Percentiles rank a stretch among this genome's conserved stretches.
phyloP scores from a whole-genome alignment of 2,329 filamentous ascomycete species.

The Diaporthe sp. region DNA sequence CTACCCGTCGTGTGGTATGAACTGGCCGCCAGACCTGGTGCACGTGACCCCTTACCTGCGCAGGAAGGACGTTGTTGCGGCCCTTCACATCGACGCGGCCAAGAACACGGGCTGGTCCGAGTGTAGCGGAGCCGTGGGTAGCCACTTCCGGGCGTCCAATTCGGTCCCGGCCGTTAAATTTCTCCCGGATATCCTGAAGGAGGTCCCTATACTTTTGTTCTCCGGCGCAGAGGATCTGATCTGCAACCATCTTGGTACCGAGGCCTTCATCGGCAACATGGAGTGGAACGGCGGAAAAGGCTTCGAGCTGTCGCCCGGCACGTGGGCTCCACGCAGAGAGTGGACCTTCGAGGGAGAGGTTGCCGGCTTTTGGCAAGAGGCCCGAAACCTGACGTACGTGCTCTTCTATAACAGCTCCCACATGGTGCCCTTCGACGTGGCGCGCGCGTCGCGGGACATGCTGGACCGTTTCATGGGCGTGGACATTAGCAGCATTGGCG shows the following conservation, averaged over 20 bases:
- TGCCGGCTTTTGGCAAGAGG: conserved; percentile 93
- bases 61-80: conserved; percentile 79
- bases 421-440: conserved; percentile 97
- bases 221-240: conserved; percentile 95
- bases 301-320: conserved; percentile 87
- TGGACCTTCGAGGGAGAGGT: conserved; percentile 93
- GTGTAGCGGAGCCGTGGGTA: conserved; percentile 83
- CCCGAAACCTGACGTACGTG: conserved; percentile 94
- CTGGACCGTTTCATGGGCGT: conserved; percentile 95
- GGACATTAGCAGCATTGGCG: conserved; percentile 90
- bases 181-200: conserved; percentile 80
- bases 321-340: conserved; percentile 89
- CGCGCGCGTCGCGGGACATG: conserved; percentile 91
- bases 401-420: conserved; percentile 96
- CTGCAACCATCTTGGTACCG: conserved; percentile 96
- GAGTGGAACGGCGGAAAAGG: conserved; percentile 92
- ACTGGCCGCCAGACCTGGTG: conserved; percentile 91
- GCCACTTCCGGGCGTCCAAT: conserved; percentile 74
- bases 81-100: conserved; percentile 83
- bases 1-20: conserved; percentile 92
- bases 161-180: conserved; percentile 80
- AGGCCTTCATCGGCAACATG: conserved; percentile 89
- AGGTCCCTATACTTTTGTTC: conserved; percentile 86
- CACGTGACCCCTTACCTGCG: conserved; percentile 86
- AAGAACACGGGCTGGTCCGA: conserved; percentile 93